Percentiles rank a stretch among this genome's conserved stretches.
phyloP scores from a whole-genome alignment of 192 early-diverging fungal species.

The Linnemannia elongata region DNA sequence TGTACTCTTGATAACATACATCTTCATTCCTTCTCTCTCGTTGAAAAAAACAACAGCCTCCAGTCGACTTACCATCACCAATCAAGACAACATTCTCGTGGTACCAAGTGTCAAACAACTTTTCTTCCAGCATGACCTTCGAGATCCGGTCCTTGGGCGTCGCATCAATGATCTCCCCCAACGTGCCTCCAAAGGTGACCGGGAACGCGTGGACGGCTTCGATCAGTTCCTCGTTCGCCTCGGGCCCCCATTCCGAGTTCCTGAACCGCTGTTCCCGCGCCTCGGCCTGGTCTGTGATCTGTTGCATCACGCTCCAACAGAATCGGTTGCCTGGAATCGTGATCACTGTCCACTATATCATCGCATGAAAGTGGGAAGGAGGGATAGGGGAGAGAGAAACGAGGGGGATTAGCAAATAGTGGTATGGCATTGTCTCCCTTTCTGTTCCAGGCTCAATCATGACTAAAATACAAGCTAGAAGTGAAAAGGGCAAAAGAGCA shows the following conservation, averaged over 20 bases:
- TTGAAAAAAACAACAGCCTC: neutral
- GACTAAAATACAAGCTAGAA: neutral
- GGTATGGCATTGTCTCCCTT: no score
- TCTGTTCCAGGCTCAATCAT: neutral
- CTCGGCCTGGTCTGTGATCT: neutral
- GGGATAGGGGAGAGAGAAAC: neutral
- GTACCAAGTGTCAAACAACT: slow-evolving; percentile 40
- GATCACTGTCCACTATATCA: slow-evolving; percentile 27
- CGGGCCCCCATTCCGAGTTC: slow-evolving; percentile 29
- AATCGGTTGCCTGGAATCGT: slow-evolving; percentile 27
- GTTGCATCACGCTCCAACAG: slow-evolving; percentile 25
- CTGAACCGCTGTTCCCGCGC: slow-evolving; percentile 12
- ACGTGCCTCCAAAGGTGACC: slow-evolving; percentile 11
- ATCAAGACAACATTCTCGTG: slow-evolving; percentile 22
- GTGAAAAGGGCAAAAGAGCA: neutral
- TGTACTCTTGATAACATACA: neutral
- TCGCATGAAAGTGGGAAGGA: neutral
- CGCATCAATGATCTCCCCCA: slow-evolving; percentile 22
- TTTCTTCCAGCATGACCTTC: slow-evolving; percentile 40
- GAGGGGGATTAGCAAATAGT: neutral
- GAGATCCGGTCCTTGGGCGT: slow-evolving; percentile 33
- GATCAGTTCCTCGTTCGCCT: slow-evolving; percentile 24
- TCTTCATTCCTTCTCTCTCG: neutral
- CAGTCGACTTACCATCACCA: slow-evolving; percentile 31
- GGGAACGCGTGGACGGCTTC: slow-evolving; percentile 13